These are phyloP conservation scores for Neoboletus magnificus DNA, from an alignment of 768 basidiomycete species.

Conservation along the genomic window DNA sequence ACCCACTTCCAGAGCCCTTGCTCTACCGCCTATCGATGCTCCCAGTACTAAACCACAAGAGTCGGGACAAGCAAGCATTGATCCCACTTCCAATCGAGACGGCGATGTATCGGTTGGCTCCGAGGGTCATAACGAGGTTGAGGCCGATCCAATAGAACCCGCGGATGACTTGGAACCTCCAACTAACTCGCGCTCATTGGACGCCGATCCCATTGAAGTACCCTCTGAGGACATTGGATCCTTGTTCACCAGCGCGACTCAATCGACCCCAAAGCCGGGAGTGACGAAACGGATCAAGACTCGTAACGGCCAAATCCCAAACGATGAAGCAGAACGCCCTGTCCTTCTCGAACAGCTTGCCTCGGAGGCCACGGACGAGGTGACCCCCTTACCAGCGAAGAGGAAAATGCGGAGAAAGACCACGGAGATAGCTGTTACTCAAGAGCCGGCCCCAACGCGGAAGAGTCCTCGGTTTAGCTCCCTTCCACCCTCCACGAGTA, in stretches of 20 bases:
- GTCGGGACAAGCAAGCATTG: conserved; percentile 16
- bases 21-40: background rate
- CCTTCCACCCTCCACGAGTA: conserved; percentile 4
- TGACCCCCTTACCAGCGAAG: conserved; percentile 22
- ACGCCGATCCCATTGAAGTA: conserved; percentile 33
- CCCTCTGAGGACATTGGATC: conserved; percentile 3
- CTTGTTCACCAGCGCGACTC: conserved; percentile 1
- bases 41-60: background rate
- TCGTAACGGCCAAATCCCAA: conserved; percentile 34
- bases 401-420: conserved; percentile 14
- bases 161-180: conserved; percentile 35
- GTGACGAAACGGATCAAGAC: conserved; percentile 43
- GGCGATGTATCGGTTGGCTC: background rate
- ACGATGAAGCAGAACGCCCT: conserved; percentile 23
- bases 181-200: conserved; percentile 1
- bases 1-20: background rate
- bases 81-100: background rate
- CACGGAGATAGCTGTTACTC: conserved; percentile 16
- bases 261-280: conserved; percentile 30
- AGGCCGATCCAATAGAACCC: conserved; percentile 44
- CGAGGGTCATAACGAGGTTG: background rate
- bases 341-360: conserved; percentile 21
- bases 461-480: conserved; percentile 17
- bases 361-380: conserved; percentile 16
- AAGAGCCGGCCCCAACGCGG: conserved; percentile 22